Base-by-base conservation (phyloP, 495 filamentous ascomycete species). In the Lophiotrema nucula region DNA sequence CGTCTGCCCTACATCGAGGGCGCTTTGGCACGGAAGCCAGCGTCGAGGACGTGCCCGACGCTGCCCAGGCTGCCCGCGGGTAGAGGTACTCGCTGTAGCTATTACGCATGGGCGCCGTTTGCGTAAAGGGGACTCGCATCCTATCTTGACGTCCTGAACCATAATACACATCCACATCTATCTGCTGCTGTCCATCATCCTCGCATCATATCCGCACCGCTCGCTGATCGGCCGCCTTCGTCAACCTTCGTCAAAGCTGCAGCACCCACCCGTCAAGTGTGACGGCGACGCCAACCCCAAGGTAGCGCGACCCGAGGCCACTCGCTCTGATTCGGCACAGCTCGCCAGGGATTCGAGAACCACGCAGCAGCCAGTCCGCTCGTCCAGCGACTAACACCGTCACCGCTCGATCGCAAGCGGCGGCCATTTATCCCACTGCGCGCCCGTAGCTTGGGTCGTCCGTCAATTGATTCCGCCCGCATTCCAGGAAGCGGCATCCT, bases 171-270 rank as follows among this genome's bases (percentile, higher is more conserved):
- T 12, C 26, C 26, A 21, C 27, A 12, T 18, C 28, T 31, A 51
- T 51, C 47, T 16, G 4, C 26, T 35, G n/a, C n/a, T n/a, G n/a
- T n/a, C n/a, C n/a, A n/a, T n/a, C n/a, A n/a, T n/a, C n/a, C n/a
- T n/a, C 27, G 11, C n/a, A 35, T 35, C 8, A 16, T 49, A 6
- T 13, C 39, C 26, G 28, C 31, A 12, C 18, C 26, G n/a, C n/a
- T n/a, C 47, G 47, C 47, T 37, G 47, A 51, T 51, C 47, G 47
- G 28, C 47, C n/a, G n/a, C n/a, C n/a, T n/a, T n/a, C n/a, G n/a
- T n/a, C n/a, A n/a, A 16, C 23, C 27, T 24, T 49, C 47, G 47
- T 51, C 47, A 51, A 51, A 38, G 47, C 39, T 22, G 43, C 27
- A 35, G 47, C 47, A 51, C 26, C 5, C 27, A 15, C 47, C 12